Percentiles rank a stretch among this genome's conserved stretches.
phyloP scores from a whole-genome alignment of 108 stramenopile species.

The Fragilaria radians region DNA sequence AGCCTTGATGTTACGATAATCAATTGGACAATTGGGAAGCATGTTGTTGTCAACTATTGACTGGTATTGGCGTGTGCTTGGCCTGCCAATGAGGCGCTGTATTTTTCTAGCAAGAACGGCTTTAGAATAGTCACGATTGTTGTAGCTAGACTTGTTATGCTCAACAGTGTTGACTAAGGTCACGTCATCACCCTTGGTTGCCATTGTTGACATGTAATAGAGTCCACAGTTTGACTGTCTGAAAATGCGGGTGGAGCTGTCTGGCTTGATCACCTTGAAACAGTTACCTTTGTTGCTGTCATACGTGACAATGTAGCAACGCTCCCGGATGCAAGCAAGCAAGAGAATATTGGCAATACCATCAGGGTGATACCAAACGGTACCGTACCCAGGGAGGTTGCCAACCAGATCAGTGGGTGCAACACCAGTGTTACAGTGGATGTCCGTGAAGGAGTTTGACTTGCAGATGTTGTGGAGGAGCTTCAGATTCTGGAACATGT shows the following conservation, averaged over 20 bases:
- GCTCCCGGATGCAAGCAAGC: background rate
- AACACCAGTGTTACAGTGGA: conserved; percentile 20
- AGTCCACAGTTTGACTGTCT: conserved; percentile 16
- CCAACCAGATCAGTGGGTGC: conserved; percentile 7
- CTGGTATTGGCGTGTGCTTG: conserved; percentile 1
- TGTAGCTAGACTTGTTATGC: conserved; percentile 7
- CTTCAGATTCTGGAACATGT: conserved; percentile 14
- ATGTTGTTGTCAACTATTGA: conserved; percentile 18
- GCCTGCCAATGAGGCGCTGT: conserved; percentile 4
- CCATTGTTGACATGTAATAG: too few species aligned
- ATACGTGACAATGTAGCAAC: conserved; percentile 14
- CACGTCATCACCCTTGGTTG: too few species aligned
- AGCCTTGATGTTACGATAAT: conserved; percentile 9
- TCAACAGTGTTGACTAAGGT: too few species aligned
- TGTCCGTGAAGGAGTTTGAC: background rate
- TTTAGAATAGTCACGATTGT: conserved; percentile 4
- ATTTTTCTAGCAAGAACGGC: conserved; percentile 3
- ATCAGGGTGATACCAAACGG: conserved; percentile 19
- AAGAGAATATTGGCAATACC: conserved; percentile 33
- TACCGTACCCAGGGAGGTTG: conserved; percentile 13
- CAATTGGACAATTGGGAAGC: conserved; percentile 23
- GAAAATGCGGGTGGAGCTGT: conserved; percentile 10
- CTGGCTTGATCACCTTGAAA: background rate
- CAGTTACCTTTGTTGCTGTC: too few species aligned
- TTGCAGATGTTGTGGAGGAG: conserved; percentile 21